phyloP scores from a whole-genome alignment of 2,329 filamentous ascomycete genomes.

The Colletotrichum echinochloae region DNA sequence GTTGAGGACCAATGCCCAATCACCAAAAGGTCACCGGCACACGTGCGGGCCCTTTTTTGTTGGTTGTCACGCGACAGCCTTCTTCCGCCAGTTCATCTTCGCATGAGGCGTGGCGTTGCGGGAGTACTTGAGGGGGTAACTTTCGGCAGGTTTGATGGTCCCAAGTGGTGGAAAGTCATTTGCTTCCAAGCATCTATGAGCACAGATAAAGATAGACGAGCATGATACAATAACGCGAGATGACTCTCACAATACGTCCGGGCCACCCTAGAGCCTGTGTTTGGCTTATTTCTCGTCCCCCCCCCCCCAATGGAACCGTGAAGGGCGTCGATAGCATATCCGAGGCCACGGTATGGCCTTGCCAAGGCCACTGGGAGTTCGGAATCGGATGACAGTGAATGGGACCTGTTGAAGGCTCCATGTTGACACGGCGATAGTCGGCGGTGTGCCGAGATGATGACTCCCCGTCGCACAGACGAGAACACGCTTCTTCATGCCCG shows the following conservation, averaged over 20 bases:
- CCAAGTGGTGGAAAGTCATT: not conserved
- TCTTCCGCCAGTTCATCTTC: not conserved
- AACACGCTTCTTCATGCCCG: not conserved
- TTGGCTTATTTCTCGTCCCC: not conserved
- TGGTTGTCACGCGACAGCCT: not conserved
- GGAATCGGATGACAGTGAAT: not conserved
- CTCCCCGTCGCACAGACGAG: not conserved
- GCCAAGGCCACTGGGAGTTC: not conserved
- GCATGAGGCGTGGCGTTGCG: not conserved
- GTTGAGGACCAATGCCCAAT: conserved; percentile 23
- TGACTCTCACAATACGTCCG: not conserved
- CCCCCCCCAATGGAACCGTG: not conserved
- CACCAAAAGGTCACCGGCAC: not conserved
- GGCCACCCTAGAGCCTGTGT: not conserved
- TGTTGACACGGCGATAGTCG: not conserved
- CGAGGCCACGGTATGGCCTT: not conserved
- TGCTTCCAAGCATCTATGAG: not conserved
- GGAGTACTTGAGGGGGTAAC: too few relatives aligned
- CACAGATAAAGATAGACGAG: not conserved
- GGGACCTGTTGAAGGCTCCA: too few relatives aligned
- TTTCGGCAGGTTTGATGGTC: not conserved
- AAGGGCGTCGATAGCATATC: not conserved
- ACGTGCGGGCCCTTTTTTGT: not conserved
- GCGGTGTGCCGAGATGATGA: not conserved
- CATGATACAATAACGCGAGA: not conserved